phyloP scores from a whole-genome alignment of 2,329 filamentous ascomycete genomes.

The Paecilomyces sp. region DNA sequence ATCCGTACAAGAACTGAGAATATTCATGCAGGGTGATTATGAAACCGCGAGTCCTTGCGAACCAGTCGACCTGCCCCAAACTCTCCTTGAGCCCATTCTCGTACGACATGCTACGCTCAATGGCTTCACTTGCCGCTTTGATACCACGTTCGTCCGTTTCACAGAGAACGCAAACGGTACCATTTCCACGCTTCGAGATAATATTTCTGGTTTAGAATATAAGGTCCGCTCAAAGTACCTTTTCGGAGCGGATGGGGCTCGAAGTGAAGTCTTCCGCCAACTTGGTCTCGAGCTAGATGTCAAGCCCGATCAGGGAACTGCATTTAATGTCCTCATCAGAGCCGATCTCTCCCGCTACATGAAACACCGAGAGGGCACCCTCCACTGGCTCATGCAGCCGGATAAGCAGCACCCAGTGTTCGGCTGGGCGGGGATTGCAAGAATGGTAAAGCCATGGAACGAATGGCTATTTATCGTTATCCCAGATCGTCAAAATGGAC shows the following conservation, averaged over 20 bases:
- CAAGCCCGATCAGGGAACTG: conserved; percentile 41
- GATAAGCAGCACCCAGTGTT: conserved; percentile 46
- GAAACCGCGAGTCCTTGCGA: conserved; percentile 37
- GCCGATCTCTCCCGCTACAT: conserved; percentile 39
- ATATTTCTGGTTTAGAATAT: conserved; percentile 31
- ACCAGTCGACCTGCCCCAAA: conserved; percentile 42
- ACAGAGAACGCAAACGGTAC: conserved; percentile 16
- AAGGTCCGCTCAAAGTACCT: conserved; percentile 48
- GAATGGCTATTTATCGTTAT: conserved; percentile 56
- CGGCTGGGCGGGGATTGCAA: conserved; percentile 43
- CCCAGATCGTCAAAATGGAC: conserved; percentile 23
- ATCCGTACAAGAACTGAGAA: not conserved
- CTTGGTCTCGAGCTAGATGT: conserved; percentile 41
- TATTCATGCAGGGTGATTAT: conserved; percentile 31
- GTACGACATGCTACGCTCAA: conserved; percentile 41
- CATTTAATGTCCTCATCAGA: conserved; percentile 44
- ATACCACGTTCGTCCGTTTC: conserved; percentile 33
- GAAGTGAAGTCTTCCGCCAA: conserved; percentile 40
- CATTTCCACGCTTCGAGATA: conserved; percentile 30
- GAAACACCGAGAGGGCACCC: conserved; percentile 45
- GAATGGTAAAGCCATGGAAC: conserved; percentile 59
- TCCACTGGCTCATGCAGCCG: conserved; percentile 56
- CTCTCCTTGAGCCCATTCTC: conserved; percentile 43
- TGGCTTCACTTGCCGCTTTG: conserved; percentile 39
- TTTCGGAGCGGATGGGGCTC: conserved; percentile 52